Evolutionary conservation across 306 rosid genomes (phyloP).

Genomic region (Trichosanthes cucumerina): DNA sequence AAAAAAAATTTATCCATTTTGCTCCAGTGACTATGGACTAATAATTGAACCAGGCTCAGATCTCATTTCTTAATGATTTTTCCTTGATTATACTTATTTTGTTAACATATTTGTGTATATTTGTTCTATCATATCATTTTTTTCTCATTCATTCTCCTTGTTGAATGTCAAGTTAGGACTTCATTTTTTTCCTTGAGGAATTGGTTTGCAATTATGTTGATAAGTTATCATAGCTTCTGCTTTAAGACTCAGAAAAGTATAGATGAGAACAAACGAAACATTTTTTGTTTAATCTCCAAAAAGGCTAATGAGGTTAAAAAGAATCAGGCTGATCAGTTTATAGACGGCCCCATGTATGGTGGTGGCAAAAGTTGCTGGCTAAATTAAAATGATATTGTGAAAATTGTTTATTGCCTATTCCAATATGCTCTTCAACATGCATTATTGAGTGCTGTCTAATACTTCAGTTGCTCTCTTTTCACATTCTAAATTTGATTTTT

Average conservation of each 20-base stretch:
- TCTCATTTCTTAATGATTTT: background rate
- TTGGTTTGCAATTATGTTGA: background rate
- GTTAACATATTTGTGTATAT: background rate
- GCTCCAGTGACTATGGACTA: background rate
- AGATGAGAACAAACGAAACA: background rate
- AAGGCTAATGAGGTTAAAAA: background rate
- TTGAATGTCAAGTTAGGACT: background rate
- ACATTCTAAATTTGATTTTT: constrained; percentile 24
- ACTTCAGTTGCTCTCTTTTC: background rate
- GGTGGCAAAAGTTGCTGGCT: background rate
- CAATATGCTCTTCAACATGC: background rate
- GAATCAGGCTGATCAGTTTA: background rate
- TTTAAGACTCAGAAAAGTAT: background rate
- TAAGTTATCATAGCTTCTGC: background rate
- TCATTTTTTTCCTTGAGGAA: background rate
- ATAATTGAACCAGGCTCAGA: background rate
- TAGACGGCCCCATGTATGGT: background rate
- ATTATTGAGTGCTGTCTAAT: background rate
- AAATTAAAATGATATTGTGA: background rate
- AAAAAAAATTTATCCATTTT: too few relatives aligned
- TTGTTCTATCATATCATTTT: background rate
- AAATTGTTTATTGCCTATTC: background rate
- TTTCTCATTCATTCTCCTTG: background rate
- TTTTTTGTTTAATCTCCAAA: background rate
- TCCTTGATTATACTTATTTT: background rate